Conservation (phyloP, 441 rosid species). For the Viola pubescens region DNA sequence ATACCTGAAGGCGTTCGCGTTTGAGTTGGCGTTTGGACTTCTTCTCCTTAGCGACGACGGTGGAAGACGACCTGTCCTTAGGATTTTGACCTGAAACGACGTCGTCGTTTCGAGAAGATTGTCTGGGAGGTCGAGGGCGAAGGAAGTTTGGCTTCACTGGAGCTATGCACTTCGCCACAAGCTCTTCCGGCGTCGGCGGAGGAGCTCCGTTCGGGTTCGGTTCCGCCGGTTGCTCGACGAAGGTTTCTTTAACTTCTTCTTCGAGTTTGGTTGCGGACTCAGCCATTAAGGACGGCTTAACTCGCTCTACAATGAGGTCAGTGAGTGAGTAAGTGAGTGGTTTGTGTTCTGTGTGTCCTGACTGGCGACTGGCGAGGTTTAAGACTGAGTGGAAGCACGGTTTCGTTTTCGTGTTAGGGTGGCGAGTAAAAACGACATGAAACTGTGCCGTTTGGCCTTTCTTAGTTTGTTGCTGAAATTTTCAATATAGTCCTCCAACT, state of each 20-base stretch:
- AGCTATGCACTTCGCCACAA: slow-evolving; percentile 67
- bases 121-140: slow-evolving; percentile 56
- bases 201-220: slow-evolving; percentile 26
- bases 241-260: not conserved
- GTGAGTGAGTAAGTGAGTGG: slow-evolving; percentile 9
- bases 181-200: slow-evolving; percentile 54
- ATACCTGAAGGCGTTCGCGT: slow-evolving; percentile 76
- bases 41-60: slow-evolving; percentile 54
- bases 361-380: too few species aligned
- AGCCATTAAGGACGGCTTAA: slow-evolving; percentile 28
- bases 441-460: too few species aligned
- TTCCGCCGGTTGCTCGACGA: slow-evolving; percentile 11
- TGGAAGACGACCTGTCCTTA: slow-evolving; percentile 21
- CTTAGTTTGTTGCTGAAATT: too few species aligned
- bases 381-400: too few species aligned
- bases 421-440: too few species aligned
- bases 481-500: too few species aligned
- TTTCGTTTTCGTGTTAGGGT: too few species aligned
- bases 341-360: not conserved
- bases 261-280: slow-evolving; percentile 22
- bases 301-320: not conserved
- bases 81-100: slow-evolving; percentile 12
- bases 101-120: slow-evolving; percentile 25
- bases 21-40: slow-evolving; percentile 88
- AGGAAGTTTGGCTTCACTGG: slow-evolving; percentile 66